Evolutionary conservation across 495 filamentous ascomycete species (phyloP).

Genomic region (Aspergillus wentii): DNA sequence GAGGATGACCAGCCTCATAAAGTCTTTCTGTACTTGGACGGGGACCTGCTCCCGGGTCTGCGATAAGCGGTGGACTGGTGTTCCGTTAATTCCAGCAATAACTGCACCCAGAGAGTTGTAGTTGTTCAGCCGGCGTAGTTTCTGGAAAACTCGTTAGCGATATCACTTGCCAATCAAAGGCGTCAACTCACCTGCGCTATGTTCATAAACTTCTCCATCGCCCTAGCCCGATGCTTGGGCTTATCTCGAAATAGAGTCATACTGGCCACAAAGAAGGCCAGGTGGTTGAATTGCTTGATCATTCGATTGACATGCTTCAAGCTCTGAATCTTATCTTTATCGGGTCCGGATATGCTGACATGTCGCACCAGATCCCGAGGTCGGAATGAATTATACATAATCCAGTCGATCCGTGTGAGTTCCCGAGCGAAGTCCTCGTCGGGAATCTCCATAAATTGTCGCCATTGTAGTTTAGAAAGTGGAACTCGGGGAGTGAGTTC

Average conservation of each 20-base stretch:
- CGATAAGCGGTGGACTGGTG: conserved; percentile 76
- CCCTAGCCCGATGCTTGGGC: conserved; percentile 85
- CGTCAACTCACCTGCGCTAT: conserved; percentile 52
- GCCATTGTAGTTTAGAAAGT: conserved; percentile 76
- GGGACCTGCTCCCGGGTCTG: conserved; percentile 79
- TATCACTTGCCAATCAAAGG: no score
- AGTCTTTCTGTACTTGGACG: conserved; percentile 64
- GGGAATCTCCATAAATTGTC: conserved; percentile 71
- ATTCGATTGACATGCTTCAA: conserved; percentile 86
- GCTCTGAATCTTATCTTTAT: conserved; percentile 71
- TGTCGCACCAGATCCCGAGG: conserved; percentile 89
- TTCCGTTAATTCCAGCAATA: conserved; percentile 86
- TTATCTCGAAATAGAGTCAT: conserved; percentile 92
- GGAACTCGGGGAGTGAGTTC: conserved; percentile 53
- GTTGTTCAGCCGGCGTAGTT: conserved; percentile 88
- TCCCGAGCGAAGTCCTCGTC: conserved; percentile 85
- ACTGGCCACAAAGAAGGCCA: conserved; percentile 86
- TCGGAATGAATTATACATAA: conserved; percentile 94
- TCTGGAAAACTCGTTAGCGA: conserved; percentile 36
- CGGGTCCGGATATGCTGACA: conserved; percentile 66
- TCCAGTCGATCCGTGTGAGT: conserved; percentile 93
- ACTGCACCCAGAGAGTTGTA: conserved; percentile 94
- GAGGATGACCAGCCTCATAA: conserved; percentile 81
- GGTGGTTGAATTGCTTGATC: conserved; percentile 93
- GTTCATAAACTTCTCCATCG: conserved; percentile 90